Evolutionary conservation across 179 eudicot species (phyloP).

Genomic region (Kewa caespitosa): DNA sequence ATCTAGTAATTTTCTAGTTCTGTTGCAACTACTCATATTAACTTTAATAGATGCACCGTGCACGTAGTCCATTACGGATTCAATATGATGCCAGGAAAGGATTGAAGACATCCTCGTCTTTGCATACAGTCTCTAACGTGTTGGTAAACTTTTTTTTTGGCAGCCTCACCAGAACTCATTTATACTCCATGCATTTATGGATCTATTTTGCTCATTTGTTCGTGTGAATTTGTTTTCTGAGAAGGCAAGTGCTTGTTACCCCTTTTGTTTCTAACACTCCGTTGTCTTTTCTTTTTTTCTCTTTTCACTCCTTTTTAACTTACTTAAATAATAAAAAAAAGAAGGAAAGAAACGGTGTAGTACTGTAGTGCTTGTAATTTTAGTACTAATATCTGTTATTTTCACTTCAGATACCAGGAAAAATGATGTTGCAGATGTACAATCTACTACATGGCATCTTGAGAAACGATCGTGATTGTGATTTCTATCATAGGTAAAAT

Average conservation of each 20-base stretch:
- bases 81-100: slow-evolving; percentile 20
- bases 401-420: slow-evolving; percentile 77
- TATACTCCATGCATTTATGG: slow-evolving; percentile 96
- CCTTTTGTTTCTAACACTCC: not conserved
- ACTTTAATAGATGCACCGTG: no score
- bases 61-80: not conserved
- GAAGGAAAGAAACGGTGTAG: no score
- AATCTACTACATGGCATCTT: slow-evolving; percentile 86
- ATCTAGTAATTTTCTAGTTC: not conserved
- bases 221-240: slow-evolving; percentile 90
- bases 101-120: slow-evolving; percentile 3
- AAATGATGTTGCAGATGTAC: slow-evolving; percentile 93
- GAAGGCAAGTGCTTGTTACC: slow-evolving; percentile 72
- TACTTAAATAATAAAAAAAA: no score
- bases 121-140: slow-evolving; percentile 33
- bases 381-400: slow-evolving; percentile 22
- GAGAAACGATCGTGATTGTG: slow-evolving; percentile 91
- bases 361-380: slow-evolving; percentile 1
- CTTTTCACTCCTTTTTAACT: not conserved
- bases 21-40: not conserved
- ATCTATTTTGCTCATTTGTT: slow-evolving; percentile 94
- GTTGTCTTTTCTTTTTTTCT: not conserved
- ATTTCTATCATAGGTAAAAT: slow-evolving; percentile 85
- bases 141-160: slow-evolving; percentile 37
- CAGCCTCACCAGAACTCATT: slow-evolving; percentile 99